Percentiles rank a stretch among this genome's conserved stretches.
Conservation (phyloP, 441 rosid genomes). For the Aleurites moluccanus region DNA sequence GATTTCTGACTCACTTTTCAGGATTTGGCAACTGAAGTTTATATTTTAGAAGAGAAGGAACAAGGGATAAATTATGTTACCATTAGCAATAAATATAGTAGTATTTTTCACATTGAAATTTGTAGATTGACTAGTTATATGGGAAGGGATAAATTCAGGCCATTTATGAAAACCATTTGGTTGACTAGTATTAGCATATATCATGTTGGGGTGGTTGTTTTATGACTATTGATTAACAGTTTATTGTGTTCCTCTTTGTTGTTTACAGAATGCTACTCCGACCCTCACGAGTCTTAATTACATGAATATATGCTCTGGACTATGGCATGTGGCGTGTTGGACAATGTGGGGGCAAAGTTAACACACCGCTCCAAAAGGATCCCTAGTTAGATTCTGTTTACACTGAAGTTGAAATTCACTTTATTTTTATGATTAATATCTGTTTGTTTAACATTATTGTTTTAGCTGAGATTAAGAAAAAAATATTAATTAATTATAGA, state of each 20-base stretch:
- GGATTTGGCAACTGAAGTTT: conserved; percentile 1
- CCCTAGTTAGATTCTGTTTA: not conserved
- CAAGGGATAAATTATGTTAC: not conserved
- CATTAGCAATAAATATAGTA: not conserved
- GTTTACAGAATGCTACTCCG: not conserved
- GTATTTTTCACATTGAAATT: not conserved
- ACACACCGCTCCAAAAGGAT: not conserved
- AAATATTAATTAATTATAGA: no score
- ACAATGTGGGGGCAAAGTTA: not conserved
- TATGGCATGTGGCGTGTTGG: conserved; percentile 3
- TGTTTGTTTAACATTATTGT: no score
- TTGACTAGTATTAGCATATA: no score
- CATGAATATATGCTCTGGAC: not conserved
- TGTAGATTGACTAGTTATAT: not conserved
- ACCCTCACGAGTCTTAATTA: not conserved
- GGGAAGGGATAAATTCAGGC: not conserved
- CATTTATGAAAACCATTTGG: not conserved
- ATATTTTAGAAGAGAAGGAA: not conserved
- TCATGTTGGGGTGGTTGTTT: not conserved
- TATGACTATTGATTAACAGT: not conserved
- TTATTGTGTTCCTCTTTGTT: not conserved
- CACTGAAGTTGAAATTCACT: not conserved
- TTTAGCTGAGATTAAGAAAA: no score
- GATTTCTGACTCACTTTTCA: not conserved
- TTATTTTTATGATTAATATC: no score